Conservation (phyloP, 768 basidiomycete species). For the Clitopilus passeckerianus region DNA sequence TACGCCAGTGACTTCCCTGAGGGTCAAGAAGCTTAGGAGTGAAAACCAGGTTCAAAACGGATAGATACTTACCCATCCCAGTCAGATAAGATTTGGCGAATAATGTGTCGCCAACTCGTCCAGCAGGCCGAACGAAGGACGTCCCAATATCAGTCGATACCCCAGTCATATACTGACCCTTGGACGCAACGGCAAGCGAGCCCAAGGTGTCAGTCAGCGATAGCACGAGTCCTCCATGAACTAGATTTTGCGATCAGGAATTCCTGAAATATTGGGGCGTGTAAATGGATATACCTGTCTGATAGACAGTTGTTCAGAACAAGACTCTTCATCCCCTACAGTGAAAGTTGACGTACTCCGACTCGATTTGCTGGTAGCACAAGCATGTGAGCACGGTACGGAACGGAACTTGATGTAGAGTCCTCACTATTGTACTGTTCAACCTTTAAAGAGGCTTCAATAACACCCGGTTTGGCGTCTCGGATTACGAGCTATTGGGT, state of each 20-base stretch:
- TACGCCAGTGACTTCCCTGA: constrained; percentile 77
- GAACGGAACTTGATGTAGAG: constrained; percentile 13
- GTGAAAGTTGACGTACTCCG: constrained; percentile 44
- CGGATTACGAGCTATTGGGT: constrained; percentile 52
- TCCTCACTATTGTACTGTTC: constrained; percentile 65
- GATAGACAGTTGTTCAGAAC: background rate
- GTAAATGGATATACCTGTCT: constrained; percentile 29
- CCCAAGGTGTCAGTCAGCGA: constrained; percentile 84
- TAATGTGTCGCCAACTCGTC: constrained; percentile 63
- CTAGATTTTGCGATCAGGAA: constrained; percentile 20
- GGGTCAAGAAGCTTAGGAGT: background rate
- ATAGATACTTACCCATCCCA: constrained; percentile 50
- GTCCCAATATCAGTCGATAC: constrained; percentile 81
- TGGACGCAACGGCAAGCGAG: constrained; percentile 77
- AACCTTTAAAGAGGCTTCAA: constrained; percentile 66
- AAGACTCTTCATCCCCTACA: background rate
- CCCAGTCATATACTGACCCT: constrained; percentile 84
- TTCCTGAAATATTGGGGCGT: background rate
- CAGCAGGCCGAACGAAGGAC: constrained; percentile 74
- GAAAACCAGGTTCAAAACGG: background rate
- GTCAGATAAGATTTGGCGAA: constrained; percentile 61
- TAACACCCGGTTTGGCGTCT: constrained; percentile 63
- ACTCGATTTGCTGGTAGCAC: constrained; percentile 66
- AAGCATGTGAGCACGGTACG: constrained; percentile 4
- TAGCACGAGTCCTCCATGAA: constrained; percentile 78